Percentiles rank a stretch among this genome's conserved stretches.
Evolutionary conservation across 345 rosid species (phyloP).

Genomic region (Raphanus sativus): DNA sequence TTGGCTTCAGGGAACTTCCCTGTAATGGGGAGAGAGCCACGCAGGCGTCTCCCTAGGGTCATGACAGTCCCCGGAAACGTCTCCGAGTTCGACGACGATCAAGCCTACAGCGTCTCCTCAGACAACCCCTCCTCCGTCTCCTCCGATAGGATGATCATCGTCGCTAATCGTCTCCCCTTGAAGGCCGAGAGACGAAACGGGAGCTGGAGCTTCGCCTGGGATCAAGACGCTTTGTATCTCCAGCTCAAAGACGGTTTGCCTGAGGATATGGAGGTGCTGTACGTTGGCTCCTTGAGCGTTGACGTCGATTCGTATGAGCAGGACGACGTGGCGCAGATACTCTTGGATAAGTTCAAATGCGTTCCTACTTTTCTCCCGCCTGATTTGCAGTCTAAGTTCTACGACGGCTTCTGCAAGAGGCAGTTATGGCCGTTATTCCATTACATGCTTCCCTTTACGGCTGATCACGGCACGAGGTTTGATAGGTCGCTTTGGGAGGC

Average conservation of each 20-base stretch:
- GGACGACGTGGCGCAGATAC: constrained; percentile 43
- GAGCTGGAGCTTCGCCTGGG: constrained; percentile 43
- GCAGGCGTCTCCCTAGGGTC: constrained; percentile 39
- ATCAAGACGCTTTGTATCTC: constrained; percentile 38
- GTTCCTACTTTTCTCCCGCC: constrained; percentile 42
- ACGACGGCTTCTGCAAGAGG: constrained; percentile 44
- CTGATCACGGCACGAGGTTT: constrained; percentile 45
- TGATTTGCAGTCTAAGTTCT: constrained; percentile 37
- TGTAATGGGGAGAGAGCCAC: constrained; percentile 41
- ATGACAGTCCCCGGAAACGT: constrained; percentile 45
- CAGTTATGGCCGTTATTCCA: constrained; percentile 44
- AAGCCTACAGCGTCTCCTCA: constrained; percentile 40
- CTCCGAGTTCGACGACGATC: constrained; percentile 42
- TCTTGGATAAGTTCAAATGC: constrained; percentile 41
- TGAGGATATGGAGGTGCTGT: constrained; percentile 44
- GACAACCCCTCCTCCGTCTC: constrained; percentile 42
- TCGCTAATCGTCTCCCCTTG: constrained; percentile 40
- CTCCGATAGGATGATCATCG: constrained; percentile 44
- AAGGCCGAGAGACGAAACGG: constrained; percentile 39
- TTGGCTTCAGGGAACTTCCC: constrained; percentile 45
- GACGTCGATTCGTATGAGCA: constrained; percentile 37
- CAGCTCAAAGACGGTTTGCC: constrained; percentile 47
- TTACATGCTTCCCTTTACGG: constrained; percentile 44
- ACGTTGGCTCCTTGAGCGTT: constrained; percentile 44
- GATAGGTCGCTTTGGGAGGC: constrained; percentile 47